These are phyloP conservation scores for Trichaptum fuscoviolaceum DNA, from an alignment of 768 basidiomycete genomes.

Conservation along the genomic window DNA sequence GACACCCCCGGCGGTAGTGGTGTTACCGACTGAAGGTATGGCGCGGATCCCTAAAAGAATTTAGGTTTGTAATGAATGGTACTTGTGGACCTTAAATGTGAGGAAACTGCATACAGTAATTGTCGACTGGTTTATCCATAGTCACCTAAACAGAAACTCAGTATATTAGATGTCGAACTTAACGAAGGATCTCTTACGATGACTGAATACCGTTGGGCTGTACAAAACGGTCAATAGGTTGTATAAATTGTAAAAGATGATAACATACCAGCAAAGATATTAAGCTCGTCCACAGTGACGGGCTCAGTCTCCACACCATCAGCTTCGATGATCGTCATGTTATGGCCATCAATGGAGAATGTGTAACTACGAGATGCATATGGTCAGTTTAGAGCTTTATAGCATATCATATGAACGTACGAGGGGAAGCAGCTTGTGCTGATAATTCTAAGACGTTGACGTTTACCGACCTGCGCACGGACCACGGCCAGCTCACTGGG, in stretches of 20 bases:
- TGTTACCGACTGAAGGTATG: conserved; percentile 19
- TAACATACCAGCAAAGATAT: conserved; percentile 11
- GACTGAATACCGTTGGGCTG: conserved; percentile 9
- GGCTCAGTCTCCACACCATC: conserved; percentile 13
- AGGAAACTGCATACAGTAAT: conserved; percentile 41
- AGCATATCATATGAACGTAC: background rate
- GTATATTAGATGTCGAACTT: background rate
- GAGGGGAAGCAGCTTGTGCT: conserved; percentile 12
- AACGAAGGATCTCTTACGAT: conserved; percentile 1
- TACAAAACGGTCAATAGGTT: background rate
- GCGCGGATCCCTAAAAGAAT: conserved; percentile 12
- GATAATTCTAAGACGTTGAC: conserved; percentile 34
- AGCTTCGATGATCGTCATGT: conserved; percentile 9
- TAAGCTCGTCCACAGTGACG: conserved; percentile 9
- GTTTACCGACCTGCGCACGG: background rate
- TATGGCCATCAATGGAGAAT: conserved; percentile 3
- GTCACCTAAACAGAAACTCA: conserved; percentile 11
- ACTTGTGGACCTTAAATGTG: background rate
- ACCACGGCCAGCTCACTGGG: background rate
- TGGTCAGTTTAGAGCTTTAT: conserved; percentile 21
- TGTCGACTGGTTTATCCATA: conserved; percentile 37
- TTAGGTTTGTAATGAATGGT: background rate
- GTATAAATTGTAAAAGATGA: background rate
- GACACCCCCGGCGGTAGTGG: conserved; percentile 25
- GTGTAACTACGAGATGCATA: conserved; percentile 24